A percentile compares a stretch with the other conserved stretches of the same genome.
phyloP scores from a whole-genome alignment of 306 rosid species.

The Coriaria nepalensis region DNA sequence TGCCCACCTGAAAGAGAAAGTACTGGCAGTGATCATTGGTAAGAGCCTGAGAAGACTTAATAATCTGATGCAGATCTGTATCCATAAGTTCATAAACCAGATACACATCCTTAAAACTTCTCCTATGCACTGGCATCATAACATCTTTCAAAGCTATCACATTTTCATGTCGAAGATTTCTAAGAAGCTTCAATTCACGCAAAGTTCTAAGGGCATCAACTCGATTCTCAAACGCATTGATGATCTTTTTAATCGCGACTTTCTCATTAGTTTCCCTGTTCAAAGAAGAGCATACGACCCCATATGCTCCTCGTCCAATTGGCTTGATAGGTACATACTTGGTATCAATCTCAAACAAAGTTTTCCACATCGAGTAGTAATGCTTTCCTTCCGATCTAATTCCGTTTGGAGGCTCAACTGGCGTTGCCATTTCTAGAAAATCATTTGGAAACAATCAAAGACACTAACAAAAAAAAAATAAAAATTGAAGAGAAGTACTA shows the following conservation, averaged over 20 bases:
- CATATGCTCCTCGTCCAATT: conserved; percentile 84
- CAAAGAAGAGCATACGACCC: conserved; percentile 80
- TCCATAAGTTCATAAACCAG: conserved; percentile 94
- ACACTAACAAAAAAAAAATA: conserved; percentile 2
- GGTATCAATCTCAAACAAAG: conserved; percentile 76
- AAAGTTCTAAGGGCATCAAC: conserved; percentile 74
- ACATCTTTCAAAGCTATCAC: conserved; percentile 85
- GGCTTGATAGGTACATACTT: conserved; percentile 91
- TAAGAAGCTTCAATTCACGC: conserved; percentile 80
- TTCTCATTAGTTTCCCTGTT: conserved; percentile 68
- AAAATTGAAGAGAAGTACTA: background rate
- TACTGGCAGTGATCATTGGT: conserved; percentile 84
- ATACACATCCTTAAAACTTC: conserved; percentile 74
- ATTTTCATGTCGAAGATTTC: conserved; percentile 70
- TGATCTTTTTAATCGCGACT: conserved; percentile 82
- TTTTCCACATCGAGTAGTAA: conserved; percentile 85
- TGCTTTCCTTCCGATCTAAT: conserved; percentile 55
- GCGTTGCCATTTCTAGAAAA: conserved; percentile 63
- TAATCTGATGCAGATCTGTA: conserved; percentile 89
- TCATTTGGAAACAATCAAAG: background rate
- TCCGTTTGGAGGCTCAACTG: conserved; percentile 90
- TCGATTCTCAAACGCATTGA: conserved; percentile 72
- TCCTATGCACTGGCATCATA: conserved; percentile 69
- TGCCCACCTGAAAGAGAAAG: conserved; percentile 86
- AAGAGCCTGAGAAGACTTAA: conserved; percentile 73